Base-by-base conservation (phyloP, 1,284 basidiomycete species). In the Austroboletus niveus region DNA sequence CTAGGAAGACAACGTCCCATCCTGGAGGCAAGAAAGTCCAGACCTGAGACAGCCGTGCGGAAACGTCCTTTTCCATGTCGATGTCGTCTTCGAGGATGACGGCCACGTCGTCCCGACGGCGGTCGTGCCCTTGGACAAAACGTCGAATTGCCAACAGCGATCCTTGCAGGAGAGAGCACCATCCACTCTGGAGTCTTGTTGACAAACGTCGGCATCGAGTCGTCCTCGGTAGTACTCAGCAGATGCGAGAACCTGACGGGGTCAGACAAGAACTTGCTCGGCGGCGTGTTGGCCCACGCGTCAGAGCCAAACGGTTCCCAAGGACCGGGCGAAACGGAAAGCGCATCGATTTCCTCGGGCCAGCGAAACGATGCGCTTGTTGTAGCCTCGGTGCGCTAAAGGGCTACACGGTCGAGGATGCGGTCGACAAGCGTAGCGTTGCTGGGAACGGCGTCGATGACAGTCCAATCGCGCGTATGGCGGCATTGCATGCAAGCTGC, bases 1-100 rank as follows among this genome's bases (percentile, higher is more conserved):
- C 90, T 48, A 92, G 69, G 57, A 87, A 86, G 36, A 90, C 76
- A 24, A 90, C 77, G 57, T 92, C 88, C 89, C 89, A 92, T 20
- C 79, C 75, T 0, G 42, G 43, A 3, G 89, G 87, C 17, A 92
- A 61, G 5, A 69, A 62, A 1, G 60, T 51, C 84, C 86, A 88
- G 43, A 90, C 63, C 6, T 60, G 58, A 34, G 59, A 61, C 47
- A 91, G 68, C 39, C 80, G 73, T 10, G 63, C 49, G 14, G 74
- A 67, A 9, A 89, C 76, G 60, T 91, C 84, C 52, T 72, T 76
- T 69, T 92, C 87, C 76, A 89, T 81, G 63, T 92, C 86, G 14
- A 92, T 71, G 55, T 92, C 89, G 63, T 92, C 90, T 69, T 92
- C 89, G 17, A 92, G 70, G 17, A 92, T 75, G 14, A 92, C 62